Evolutionary conservation across 768 basidiomycete species (phyloP).

Genomic region (Myochromella boudieri): DNA sequence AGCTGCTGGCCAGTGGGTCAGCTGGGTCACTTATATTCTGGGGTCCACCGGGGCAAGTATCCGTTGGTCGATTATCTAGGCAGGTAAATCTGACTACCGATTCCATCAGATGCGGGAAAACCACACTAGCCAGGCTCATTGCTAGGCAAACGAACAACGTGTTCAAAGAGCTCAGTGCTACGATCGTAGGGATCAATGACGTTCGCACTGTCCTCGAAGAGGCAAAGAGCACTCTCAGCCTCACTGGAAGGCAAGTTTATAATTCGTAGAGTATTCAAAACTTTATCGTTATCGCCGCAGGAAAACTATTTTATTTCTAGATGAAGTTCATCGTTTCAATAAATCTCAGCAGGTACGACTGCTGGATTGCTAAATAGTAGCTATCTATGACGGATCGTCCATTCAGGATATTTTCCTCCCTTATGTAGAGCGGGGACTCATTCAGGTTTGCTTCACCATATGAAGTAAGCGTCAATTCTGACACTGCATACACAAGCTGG

Average conservation of each 20-base stretch:
- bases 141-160: conserved; percentile 56
- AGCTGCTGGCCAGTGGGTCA: conserved; percentile 46
- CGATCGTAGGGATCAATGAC: conserved; percentile 65
- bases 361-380: not conserved
- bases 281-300: conserved; percentile 30
- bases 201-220: conserved; percentile 75
- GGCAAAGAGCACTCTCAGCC: conserved; percentile 61
- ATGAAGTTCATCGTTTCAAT: conserved; percentile 83
- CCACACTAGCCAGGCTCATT: conserved; percentile 72
- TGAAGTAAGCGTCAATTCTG: not conserved
- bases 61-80: not conserved
- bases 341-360: conserved; percentile 62
- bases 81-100: not conserved
- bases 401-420: conserved; percentile 76
- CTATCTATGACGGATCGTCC: not conserved
- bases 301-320: conserved; percentile 75
- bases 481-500: conserved; percentile 40
- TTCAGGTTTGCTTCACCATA: conserved; percentile 49
- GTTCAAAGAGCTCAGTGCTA: conserved; percentile 81
- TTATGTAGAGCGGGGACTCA: conserved; percentile 74
- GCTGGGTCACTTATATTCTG: conserved; percentile 67
- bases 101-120: conserved; percentile 61
- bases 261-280: not conserved
- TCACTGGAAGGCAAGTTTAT: conserved; percentile 63
- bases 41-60: conserved; percentile 68